Evolutionary conservation across 495 filamentous ascomycete species (phyloP).

Genomic region (Aspergillus homomorphus): DNA sequence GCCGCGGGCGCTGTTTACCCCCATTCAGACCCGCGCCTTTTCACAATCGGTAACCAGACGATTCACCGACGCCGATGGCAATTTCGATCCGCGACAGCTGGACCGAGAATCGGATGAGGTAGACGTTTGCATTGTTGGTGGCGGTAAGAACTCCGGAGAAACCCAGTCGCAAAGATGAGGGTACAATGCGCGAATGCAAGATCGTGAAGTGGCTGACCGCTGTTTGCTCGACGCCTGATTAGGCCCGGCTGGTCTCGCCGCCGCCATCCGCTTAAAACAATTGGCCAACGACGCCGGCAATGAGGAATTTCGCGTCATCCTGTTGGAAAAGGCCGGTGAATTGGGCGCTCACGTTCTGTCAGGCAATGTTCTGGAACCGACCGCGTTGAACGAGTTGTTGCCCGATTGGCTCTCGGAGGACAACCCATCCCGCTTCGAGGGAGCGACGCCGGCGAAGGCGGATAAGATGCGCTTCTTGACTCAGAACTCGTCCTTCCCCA

Average conservation of each 20-base stretch:
- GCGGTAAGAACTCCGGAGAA: constrained; percentile 50
- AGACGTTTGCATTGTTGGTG: constrained; percentile 95
- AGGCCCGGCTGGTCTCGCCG: constrained; percentile 87
- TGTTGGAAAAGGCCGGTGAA: constrained; percentile 95
- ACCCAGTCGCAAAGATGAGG: background rate
- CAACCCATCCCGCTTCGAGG: constrained; percentile 79
- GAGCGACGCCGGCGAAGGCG: constrained; percentile 73
- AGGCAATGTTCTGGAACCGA: constrained; percentile 91
- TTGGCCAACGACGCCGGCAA: constrained; percentile 93
- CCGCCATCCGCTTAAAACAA: constrained; percentile 94
- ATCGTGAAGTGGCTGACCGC: constrained; percentile 15
- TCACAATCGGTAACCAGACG: constrained; percentile 46
- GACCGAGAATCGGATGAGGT: constrained; percentile 91
- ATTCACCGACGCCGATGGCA: constrained; percentile 56
- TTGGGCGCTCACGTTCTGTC: constrained; percentile 94
- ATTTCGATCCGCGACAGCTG: constrained; percentile 67
- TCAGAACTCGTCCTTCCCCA: constrained; percentile 69
- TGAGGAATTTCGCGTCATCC: constrained; percentile 87
- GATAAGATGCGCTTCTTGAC: constrained; percentile 96
- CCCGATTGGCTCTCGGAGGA: constrained; percentile 89
- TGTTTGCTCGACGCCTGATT: constrained; percentile 6
- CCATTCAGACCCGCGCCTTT: constrained; percentile 40
- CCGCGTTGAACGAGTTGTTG: constrained; percentile 82
- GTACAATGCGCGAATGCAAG: background rate
- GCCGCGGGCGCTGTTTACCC: constrained; percentile 23